A percentile compares a stretch with the other conserved stretches of the same genome.
phyloP scores from a whole-genome alignment of 2,329 filamentous ascomycete species.

The Sporothrix globosa region DNA sequence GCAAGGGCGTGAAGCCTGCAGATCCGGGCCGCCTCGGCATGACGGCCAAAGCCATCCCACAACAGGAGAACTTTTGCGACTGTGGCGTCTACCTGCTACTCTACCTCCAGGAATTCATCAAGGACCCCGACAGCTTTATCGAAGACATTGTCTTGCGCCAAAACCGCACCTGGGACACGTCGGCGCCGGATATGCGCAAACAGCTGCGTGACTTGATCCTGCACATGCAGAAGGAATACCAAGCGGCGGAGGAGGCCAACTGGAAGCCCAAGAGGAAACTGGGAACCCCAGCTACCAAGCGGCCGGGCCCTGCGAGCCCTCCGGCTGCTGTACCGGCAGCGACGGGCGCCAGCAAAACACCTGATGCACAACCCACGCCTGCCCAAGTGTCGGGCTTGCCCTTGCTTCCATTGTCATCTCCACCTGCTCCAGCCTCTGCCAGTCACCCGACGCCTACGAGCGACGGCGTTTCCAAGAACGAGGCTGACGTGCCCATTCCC shows the following conservation, averaged over 20 bases:
- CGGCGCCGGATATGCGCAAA: conserved; percentile 62
- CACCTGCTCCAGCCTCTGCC: not conserved
- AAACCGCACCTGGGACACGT: conserved; percentile 55
- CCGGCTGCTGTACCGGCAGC: not conserved
- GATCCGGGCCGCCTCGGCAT: conserved; percentile 51
- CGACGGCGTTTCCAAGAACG: not conserved
- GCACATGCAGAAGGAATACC: conserved; percentile 62
- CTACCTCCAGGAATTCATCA: conserved; percentile 81
- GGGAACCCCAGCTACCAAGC: not conserved
- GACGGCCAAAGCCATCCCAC: conserved; percentile 74
- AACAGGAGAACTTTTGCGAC: conserved; percentile 82
- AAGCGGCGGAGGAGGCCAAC: conserved; percentile 47
- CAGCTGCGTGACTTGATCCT: conserved; percentile 70
- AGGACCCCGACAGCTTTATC: conserved; percentile 71
- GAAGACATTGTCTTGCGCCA: conserved; percentile 66
- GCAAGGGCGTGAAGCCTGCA: conserved; percentile 54
- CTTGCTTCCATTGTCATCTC: conserved; percentile 13
- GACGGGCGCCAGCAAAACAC: not conserved
- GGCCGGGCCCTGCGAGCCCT: not conserved
- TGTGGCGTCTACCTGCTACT: conserved; percentile 86
- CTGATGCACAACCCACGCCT: not conserved
- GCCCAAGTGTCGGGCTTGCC: not conserved
- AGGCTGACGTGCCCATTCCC: not conserved
- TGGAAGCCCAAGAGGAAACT: conserved; percentile 38
- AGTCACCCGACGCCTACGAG: not conserved